A percentile compares a stretch with the other conserved stretches of the same genome.
Conservation (phyloP, 2,329 filamentous ascomycete genomes). For the Cyclaneusma minus region DNA sequence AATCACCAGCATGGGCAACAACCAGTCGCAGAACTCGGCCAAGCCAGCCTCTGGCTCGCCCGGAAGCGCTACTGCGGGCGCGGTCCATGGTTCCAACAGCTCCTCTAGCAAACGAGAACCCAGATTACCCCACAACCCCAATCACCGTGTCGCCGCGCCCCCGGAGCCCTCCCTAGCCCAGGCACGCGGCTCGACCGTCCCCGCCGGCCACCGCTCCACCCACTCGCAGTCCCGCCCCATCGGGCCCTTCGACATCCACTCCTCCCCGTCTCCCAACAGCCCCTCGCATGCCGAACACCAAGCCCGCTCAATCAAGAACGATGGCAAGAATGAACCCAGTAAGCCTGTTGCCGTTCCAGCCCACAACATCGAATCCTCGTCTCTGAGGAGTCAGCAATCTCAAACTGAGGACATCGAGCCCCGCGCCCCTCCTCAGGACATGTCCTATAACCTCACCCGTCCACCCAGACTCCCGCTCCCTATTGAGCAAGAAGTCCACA, state of each 20-base stretch:
- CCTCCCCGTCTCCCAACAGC: conserved; percentile 5
- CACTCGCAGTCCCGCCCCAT: conserved; percentile 1
- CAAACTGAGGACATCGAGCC: conserved; percentile 33
- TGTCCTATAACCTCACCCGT: conserved; percentile 47
- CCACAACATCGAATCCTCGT: conserved; percentile 11
- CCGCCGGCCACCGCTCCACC: conserved; percentile 1
- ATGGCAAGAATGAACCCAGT: conserved; percentile 25
- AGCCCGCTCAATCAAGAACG: conserved; percentile 20
- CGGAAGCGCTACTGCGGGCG: conserved; percentile 10
- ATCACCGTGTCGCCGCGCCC: conserved; percentile 38
- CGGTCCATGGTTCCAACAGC: conserved; percentile 14
- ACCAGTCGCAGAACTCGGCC: conserved; percentile 24
- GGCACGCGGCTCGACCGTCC: conserved; percentile 23
- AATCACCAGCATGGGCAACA: conserved; percentile 31
- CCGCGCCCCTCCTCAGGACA: conserved; percentile 28
- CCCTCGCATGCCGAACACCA: conserved; percentile 9
- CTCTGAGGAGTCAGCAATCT: conserved; percentile 11
- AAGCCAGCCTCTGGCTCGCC: conserved; percentile 18
- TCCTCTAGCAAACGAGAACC: conserved; percentile 21
- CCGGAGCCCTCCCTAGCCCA: conserved; percentile 47
- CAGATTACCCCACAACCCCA: conserved; percentile 38
- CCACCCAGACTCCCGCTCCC: conserved; percentile 83
- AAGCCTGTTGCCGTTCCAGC: conserved; percentile 40
- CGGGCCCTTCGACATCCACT: conserved; percentile 1
- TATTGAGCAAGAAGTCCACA: conserved; percentile 82